phyloP scores from a whole-genome alignment of 176 grass and related monocot genomes.

The Avena insularis region DNA sequence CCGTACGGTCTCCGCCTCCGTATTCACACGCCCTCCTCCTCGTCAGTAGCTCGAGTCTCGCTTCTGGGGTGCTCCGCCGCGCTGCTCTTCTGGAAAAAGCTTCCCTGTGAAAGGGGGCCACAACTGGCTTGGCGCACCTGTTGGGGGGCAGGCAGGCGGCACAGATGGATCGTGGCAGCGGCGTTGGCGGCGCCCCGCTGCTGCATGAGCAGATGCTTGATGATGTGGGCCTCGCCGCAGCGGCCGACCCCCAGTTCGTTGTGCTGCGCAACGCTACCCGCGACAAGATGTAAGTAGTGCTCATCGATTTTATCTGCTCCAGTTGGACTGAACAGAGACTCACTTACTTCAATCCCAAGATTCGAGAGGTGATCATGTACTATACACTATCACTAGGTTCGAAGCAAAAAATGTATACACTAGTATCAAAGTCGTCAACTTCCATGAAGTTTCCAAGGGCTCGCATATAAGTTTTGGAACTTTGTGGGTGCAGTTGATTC shows the following conservation, averaged over 20 bases:
- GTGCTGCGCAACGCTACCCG: constrained; percentile 41
- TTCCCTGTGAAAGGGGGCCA: neutral
- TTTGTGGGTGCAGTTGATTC: neutral
- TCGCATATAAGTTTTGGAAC: neutral
- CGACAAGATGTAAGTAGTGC: constrained; percentile 65
- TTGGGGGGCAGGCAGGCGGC: constrained; percentile 25
- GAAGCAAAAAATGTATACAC: neutral
- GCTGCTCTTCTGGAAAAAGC: neutral
- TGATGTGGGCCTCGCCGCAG: constrained; percentile 18
- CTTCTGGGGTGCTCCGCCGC: neutral
- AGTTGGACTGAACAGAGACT: neutral
- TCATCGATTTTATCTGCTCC: constrained; percentile 24
- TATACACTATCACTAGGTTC: no score
- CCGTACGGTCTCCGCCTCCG: neutral
- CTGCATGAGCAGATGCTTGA: constrained; percentile 62
- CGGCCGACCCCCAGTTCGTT: constrained; percentile 51
- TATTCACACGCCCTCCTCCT: neutral
- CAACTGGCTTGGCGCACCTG: neutral
- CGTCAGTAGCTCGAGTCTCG: neutral
- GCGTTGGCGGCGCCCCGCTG: constrained; percentile 19
- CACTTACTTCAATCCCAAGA: constrained; percentile 5
- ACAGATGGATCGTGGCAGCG: constrained; percentile 42
- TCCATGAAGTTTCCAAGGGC: neutral
- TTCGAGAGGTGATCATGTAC: neutral
- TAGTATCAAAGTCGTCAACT: neutral